phyloP scores from a whole-genome alignment of 2,329 filamentous ascomycete genomes.

The Neocucurbitaria cava region DNA sequence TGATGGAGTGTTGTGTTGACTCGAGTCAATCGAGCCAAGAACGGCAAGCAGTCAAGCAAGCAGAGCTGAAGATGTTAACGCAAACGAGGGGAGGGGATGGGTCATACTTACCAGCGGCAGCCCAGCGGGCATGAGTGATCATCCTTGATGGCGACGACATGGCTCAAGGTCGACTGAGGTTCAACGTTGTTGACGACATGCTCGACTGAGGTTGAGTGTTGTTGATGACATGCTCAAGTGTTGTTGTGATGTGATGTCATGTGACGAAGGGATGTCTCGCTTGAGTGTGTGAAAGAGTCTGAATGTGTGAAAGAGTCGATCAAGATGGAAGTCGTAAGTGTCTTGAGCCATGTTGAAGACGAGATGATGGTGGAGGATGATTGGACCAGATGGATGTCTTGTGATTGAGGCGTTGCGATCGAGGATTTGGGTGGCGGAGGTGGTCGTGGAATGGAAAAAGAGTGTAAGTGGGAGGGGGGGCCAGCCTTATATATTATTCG shows the following conservation, averaged over 20 bases:
- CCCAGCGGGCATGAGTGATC: constrained; percentile 4
- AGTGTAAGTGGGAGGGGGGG: not conserved
- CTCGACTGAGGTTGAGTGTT: not conserved
- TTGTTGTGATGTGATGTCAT: constrained; percentile 5
- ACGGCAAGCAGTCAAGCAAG: constrained; percentile 1
- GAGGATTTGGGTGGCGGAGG: too few species aligned
- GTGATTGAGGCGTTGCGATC: not conserved
- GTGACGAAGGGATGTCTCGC: constrained; percentile 2
- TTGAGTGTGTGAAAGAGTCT: constrained; percentile 2
- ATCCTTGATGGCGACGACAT: constrained; percentile 5
- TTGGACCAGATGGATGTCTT: not conserved
- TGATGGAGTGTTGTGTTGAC: not conserved
- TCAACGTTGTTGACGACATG: constrained; percentile 1
- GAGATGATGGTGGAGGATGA: not conserved
- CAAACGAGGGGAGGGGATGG: too few species aligned
- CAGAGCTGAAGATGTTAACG: too few species aligned
- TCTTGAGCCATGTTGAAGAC: constrained; percentile 10
- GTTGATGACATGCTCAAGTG: constrained; percentile 1
- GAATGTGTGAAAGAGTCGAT: too few species aligned
- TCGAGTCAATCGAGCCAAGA: not conserved
- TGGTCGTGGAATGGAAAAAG: not conserved
- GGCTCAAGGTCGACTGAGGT: constrained; percentile 6
- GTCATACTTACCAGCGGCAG: too few species aligned
- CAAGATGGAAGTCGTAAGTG: too few species aligned
- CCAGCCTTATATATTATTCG: constrained; percentile 8